Conservation (phyloP, 2,329 filamentous ascomycete species). For the Ilyonectria sp. region DNA sequence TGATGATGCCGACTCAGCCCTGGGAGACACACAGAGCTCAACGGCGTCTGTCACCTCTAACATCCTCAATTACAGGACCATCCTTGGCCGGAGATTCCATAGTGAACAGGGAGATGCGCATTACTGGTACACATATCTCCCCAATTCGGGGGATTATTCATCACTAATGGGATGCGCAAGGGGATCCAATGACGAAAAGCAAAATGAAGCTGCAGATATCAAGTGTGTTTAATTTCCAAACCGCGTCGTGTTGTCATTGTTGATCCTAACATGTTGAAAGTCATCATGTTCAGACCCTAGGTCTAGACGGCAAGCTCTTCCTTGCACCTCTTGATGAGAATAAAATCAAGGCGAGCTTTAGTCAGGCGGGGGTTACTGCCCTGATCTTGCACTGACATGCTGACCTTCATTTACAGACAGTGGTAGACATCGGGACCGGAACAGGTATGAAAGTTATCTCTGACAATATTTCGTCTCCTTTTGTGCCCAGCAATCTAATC, state of each 20-base stretch:
- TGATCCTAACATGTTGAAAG: background rate
- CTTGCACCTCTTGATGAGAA: constrained; percentile 25
- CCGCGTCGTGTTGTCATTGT: background rate
- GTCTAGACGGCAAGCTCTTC: constrained; percentile 30
- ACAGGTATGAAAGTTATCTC: constrained; percentile 25
- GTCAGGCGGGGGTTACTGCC: background rate
- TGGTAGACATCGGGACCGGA: constrained; percentile 37
- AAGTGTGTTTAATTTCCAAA: constrained; percentile 13
- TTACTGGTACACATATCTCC: background rate
- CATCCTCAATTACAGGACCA: constrained; percentile 8
- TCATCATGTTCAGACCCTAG: constrained; percentile 29
- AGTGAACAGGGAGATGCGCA: constrained; percentile 3
- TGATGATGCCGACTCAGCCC: constrained; percentile 5
- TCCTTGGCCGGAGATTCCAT: constrained; percentile 6
- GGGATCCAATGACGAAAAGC: constrained; percentile 38
- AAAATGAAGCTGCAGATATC: constrained; percentile 39
- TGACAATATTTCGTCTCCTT: background rate
- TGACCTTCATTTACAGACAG: background rate
- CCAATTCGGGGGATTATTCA: background rate
- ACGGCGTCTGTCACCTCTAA: constrained; percentile 4
- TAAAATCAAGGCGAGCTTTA: constrained; percentile 21
- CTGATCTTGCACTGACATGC: accelerated
- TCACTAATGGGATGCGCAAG: constrained; percentile 7
- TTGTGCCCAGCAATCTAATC: background rate
- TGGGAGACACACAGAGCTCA: background rate